Base-by-base conservation (phyloP, 768 basidiomycete genomes). In the Holtermannia corniformis region DNA sequence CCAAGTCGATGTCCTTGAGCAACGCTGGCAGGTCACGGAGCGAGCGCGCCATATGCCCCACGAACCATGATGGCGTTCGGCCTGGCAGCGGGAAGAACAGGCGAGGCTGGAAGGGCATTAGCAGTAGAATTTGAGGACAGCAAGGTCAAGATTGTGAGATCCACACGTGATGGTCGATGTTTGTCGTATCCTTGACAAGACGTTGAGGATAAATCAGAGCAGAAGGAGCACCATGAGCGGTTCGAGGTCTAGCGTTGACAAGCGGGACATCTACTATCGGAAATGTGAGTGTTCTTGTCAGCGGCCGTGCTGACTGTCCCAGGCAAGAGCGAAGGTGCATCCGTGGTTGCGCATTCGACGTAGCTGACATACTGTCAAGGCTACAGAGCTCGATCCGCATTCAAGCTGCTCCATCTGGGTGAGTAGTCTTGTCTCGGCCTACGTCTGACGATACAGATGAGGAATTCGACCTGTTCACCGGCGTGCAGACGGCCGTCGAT, bases 11-110 rank as follows among this genome's bases (percentile, higher is more conserved):
- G 56, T 82, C 82, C 26, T 82, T 80, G 41, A 96, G 79, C 54
- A 90, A 75, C 19, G 78, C 74, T 19, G 89, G 87, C 41, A 95
- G 76, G 68, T 80, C 80, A 56, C 82, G 79, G 41, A 83, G 79
- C 69, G 93, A 93, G 64, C 82, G 81, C 73, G 82, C 84, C 91
- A 95, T 96, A 73, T 96, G 91, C 27, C 91, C 91, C 22, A 88
- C 88, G 75, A 84, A 93, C 90, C 90, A 95, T 78, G 90, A 91
- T 48, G 85, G 84, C 25, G 87, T 83, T 44, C 76, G 73, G 42
- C 85, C 82, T 21, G 90, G 78, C 51, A 74, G 73, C 51, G 78
- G 77, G 62, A 72, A 71, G 0, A 50, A 26, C 12, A 46, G 43
- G 4, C 54, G 49, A 24, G 57, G 46, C 41, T 44, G 40, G 49